phyloP scores from a whole-genome alignment of 805 yeast genomes.

The Cyberlindnera mississippiensis region DNA sequence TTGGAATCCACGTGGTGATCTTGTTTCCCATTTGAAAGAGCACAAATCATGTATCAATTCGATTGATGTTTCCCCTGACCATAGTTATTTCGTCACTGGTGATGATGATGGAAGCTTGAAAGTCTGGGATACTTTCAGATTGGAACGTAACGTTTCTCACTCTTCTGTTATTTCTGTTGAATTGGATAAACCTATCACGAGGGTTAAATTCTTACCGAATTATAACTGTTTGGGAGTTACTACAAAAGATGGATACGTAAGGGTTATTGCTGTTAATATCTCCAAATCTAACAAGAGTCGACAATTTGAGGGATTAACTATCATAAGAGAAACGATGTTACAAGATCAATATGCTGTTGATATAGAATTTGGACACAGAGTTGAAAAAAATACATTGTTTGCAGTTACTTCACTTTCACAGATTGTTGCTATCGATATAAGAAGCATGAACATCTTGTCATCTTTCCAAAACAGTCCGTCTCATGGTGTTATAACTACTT shows the following conservation, averaged over 20 bases:
- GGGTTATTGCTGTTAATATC: slow-evolving; percentile 36
- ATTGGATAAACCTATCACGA: slow-evolving; percentile 46
- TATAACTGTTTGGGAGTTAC: slow-evolving; percentile 57
- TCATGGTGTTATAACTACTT: slow-evolving; percentile 63
- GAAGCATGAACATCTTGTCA: slow-evolving; percentile 44
- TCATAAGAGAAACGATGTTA: slow-evolving; percentile 41
- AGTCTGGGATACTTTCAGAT: slow-evolving; percentile 70
- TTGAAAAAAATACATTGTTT: slow-evolving; percentile 39
- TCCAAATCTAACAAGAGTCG: slow-evolving; percentile 22
- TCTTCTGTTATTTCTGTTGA: slow-evolving; percentile 44
- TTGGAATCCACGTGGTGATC: slow-evolving; percentile 43
- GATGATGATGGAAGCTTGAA: slow-evolving; percentile 70
- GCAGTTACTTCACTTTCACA: slow-evolving; percentile 50
- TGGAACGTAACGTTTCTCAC: slow-evolving; percentile 59
- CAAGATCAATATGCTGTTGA: slow-evolving; percentile 40
- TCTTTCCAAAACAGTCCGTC: slow-evolving; percentile 49
- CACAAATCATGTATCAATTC: slow-evolving; percentile 57
- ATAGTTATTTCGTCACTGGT: slow-evolving; percentile 69
- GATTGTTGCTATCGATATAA: slow-evolving; percentile 52
- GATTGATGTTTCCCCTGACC: slow-evolving; percentile 56
- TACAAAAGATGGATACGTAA: slow-evolving; percentile 34
- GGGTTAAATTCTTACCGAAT: slow-evolving; percentile 47
- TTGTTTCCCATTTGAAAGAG: slow-evolving; percentile 63
- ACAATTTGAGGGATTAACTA: slow-evolving; percentile 18
- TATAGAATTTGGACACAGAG: slow-evolving; percentile 38